Evolutionary conservation across 106 monocot species (phyloP).

Genomic region (Dioscorea zingiberensis): DNA sequence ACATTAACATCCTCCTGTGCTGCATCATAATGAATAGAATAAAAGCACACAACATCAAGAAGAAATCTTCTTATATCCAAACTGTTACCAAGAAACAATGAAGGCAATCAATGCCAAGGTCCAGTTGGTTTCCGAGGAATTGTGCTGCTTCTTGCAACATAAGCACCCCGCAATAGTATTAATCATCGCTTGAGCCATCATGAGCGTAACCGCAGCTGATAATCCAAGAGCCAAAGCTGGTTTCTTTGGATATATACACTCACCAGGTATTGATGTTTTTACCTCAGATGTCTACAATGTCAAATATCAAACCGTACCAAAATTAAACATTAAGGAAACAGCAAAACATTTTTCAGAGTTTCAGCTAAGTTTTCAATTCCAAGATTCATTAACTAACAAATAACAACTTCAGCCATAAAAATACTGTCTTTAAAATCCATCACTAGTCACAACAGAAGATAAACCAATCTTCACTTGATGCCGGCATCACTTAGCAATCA

Average conservation of each 20-base stretch:
- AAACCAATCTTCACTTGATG: too few relatives aligned
- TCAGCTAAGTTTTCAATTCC: background rate
- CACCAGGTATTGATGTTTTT: slow-evolving; percentile 13
- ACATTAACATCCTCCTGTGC: too few relatives aligned
- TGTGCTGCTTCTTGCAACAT: slow-evolving; percentile 68
- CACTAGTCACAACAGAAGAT: background rate
- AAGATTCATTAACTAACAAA: background rate
- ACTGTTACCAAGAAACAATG: slow-evolving; percentile 68
- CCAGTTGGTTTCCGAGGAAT: slow-evolving; percentile 51
- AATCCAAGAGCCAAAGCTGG: slow-evolving; percentile 70
- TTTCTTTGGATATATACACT: slow-evolving; percentile 71
- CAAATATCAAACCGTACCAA: background rate
- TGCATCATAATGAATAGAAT: background rate
- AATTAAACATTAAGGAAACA: too few relatives aligned
- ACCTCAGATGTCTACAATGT: slow-evolving; percentile 60
- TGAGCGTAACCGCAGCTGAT: slow-evolving; percentile 50
- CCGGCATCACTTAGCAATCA: too few relatives aligned
- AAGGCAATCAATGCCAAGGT: slow-evolving; percentile 56
- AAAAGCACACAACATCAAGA: background rate
- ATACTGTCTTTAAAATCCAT: too few relatives aligned
- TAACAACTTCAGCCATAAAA: too few relatives aligned
- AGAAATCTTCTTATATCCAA: background rate
- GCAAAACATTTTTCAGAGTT: too few relatives aligned
- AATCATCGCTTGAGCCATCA: slow-evolving; percentile 67
- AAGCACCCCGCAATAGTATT: slow-evolving; percentile 81